A percentile compares a stretch with the other conserved stretches of the same genome.
Evolutionary conservation across 2,329 filamentous ascomycete species (phyloP).

Genomic region (Didymella segeticola): DNA sequence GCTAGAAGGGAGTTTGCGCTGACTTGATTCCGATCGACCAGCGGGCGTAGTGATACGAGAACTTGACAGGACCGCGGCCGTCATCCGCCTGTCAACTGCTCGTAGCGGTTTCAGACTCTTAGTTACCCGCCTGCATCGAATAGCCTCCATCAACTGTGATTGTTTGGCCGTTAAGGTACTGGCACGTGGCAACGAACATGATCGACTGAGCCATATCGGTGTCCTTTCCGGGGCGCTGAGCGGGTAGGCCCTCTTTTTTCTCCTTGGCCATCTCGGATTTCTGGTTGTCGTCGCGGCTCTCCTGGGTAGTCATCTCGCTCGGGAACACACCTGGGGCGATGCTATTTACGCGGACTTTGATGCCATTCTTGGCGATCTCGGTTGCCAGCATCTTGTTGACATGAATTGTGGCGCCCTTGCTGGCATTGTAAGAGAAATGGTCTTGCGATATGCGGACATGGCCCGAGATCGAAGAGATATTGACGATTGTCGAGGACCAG

Average conservation of each 20-base stretch:
- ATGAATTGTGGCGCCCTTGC: constrained; percentile 61
- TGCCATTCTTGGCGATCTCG: constrained; percentile 58
- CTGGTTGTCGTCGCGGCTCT: constrained; percentile 58
- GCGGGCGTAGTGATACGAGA: background rate
- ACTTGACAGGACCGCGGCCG: background rate
- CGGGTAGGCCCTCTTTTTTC: constrained; percentile 59
- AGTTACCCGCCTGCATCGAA: constrained; percentile 44
- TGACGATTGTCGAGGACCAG: constrained; percentile 55
- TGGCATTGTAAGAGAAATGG: constrained; percentile 58
- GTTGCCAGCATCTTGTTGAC: constrained; percentile 62
- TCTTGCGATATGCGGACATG: constrained; percentile 56
- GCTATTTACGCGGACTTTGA: constrained; percentile 64
- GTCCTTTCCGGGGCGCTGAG: constrained; percentile 62
- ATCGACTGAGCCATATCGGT: constrained; percentile 52
- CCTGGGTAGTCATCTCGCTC: constrained; percentile 63
- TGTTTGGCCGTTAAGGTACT: constrained; percentile 58
- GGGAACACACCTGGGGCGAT: constrained; percentile 66
- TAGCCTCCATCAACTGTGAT: constrained; percentile 64
- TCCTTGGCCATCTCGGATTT: constrained; percentile 63
- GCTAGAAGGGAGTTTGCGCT: constrained; percentile 4
- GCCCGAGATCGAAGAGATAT: constrained; percentile 56
- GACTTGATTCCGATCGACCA: background rate
- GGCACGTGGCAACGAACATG: constrained; percentile 59
- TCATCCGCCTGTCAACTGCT: background rate
- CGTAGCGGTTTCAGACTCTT: background rate